phyloP scores from a whole-genome alignment of 441 rosid species.

The Gossypium davidsonii region DNA sequence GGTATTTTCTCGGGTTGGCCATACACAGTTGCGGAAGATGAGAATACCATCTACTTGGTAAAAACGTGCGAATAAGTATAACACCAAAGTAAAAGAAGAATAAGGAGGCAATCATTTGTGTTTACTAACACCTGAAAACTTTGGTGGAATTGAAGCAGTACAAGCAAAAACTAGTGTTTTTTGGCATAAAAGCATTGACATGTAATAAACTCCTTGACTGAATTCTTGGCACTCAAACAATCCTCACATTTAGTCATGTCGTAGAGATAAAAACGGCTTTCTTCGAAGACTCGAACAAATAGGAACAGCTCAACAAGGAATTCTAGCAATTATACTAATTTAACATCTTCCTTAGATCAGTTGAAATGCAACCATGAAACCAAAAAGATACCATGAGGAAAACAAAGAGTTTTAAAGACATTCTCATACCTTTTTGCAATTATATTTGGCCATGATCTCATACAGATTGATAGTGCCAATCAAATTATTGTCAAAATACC shows the following conservation, averaged over 20 bases:
- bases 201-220: neutral
- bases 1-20: slow-evolving; percentile 70
- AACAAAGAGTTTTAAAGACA: slow-evolving; percentile 2
- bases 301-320: neutral
- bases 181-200: neutral
- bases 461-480: slow-evolving; percentile 63
- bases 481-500: slow-evolving; percentile 62
- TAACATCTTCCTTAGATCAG: neutral
- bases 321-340: neutral
- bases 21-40: slow-evolving; percentile 74
- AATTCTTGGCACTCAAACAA: neutral
- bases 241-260: neutral
- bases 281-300: neutral
- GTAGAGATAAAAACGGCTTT: neutral
- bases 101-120: neutral
- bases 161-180: neutral
- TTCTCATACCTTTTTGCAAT: slow-evolving; percentile 50
- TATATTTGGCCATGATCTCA: slow-evolving; percentile 55
- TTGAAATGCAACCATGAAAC: neutral
- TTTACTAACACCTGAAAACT: neutral
- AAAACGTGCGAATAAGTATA: neutral
- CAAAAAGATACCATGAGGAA: neutral
- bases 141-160: neutral
- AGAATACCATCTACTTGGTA: slow-evolving; percentile 50
- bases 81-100: neutral